phyloP scores from a whole-genome alignment of 805 yeast genomes.

The Wickerhamomyces chaumierensis region DNA sequence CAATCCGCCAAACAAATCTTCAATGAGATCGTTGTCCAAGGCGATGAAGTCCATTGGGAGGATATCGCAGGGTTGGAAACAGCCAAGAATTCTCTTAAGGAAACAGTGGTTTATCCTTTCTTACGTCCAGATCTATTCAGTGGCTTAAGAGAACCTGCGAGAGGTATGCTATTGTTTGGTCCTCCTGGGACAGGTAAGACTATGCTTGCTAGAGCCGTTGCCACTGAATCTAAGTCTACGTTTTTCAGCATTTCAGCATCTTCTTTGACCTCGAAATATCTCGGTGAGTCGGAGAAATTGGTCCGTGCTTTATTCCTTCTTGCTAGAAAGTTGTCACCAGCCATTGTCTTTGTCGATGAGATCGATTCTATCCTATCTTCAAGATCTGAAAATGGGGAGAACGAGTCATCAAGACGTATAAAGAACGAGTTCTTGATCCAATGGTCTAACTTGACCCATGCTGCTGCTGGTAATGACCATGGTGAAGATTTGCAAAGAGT shows the following conservation, averaged over 20 bases:
- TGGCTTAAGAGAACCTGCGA: constrained; percentile 88
- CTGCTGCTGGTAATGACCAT: constrained; percentile 54
- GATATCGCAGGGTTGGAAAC: constrained; percentile 88
- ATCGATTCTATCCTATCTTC: constrained; percentile 83
- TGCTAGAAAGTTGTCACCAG: constrained; percentile 82
- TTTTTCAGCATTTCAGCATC: constrained; percentile 90
- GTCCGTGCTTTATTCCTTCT: constrained; percentile 80
- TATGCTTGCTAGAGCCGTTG: constrained; percentile 95
- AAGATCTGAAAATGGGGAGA: constrained; percentile 66
- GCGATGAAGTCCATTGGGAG: constrained; percentile 92
- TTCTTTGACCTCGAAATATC: constrained; percentile 65
- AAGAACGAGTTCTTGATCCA: constrained; percentile 91
- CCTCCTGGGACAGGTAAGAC: constrained; percentile 99
- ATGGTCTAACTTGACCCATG: constrained; percentile 88
- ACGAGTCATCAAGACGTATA: constrained; percentile 83
- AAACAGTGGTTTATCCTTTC: constrained; percentile 94
- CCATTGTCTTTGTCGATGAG: constrained; percentile 92
- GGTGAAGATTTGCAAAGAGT: constrained; percentile 39
- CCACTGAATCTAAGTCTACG: constrained; percentile 90
- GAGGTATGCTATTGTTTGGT: constrained; percentile 93
- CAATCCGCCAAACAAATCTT: constrained; percentile 73
- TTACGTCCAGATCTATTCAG: constrained; percentile 85
- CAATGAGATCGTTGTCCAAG: constrained; percentile 81
- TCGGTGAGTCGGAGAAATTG: constrained; percentile 88
- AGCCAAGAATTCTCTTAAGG: constrained; percentile 84